Conservation (phyloP, 2,329 filamentous ascomycete species). For the Berkeleyomyces basicola region DNA sequence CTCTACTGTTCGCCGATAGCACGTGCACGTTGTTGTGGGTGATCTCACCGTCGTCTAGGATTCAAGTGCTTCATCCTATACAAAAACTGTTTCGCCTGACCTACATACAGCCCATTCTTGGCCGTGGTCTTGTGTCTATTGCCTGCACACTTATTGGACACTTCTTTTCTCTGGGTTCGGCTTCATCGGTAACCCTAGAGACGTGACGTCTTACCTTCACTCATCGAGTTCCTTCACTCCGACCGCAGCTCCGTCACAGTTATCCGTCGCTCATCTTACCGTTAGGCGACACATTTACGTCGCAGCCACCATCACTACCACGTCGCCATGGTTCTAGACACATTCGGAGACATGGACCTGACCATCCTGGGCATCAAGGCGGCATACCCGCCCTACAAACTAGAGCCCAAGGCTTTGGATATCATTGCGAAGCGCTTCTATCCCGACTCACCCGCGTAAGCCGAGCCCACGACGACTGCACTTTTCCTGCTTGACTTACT, state of each 20-base stretch:
- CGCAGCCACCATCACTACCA: background rate
- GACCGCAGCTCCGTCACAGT: background rate
- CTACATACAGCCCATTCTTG: background rate
- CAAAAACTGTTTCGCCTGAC: background rate
- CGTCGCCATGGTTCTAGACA: conserved; percentile 8
- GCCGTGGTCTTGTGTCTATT: background rate
- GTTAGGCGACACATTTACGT: background rate
- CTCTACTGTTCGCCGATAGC: background rate
- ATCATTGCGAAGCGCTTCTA: conserved; percentile 40
- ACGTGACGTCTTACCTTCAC: background rate
- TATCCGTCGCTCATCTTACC: background rate
- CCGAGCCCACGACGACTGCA: conserved; percentile 10
- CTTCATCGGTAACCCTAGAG: background rate
- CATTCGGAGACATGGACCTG: conserved; percentile 37
- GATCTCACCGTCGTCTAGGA: too few species aligned
- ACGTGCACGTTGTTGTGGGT: background rate
- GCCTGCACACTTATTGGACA: background rate
- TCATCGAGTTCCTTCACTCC: background rate
- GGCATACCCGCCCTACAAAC: conserved; percentile 41
- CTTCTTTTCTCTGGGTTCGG: background rate
- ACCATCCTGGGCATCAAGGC: conserved; percentile 42
- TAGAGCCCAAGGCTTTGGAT: conserved; percentile 34
- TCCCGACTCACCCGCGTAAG: conserved; percentile 42
- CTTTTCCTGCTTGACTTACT: background rate
- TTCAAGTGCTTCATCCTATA: background rate